Base-by-base conservation (phyloP, 208 protist species). In the Endotrypanum monterogeii region DNA sequence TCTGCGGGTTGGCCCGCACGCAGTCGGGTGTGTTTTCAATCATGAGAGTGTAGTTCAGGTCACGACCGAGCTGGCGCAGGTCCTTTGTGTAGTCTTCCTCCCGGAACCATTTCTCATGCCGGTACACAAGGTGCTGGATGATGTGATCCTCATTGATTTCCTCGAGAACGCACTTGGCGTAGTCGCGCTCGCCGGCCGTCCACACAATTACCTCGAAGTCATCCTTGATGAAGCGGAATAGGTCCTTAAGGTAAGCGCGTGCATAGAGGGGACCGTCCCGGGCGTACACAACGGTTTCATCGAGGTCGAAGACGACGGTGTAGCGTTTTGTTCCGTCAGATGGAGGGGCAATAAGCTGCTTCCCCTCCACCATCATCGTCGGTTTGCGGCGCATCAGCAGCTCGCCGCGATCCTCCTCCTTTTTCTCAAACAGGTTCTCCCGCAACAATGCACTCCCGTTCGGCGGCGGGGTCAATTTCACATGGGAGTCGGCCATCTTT, bases 261-360 rank as follows among this genome's bases (percentile, higher is more conserved):
- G 90, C 86, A 73, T 96, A 95, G 35, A 98, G 83, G 7, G 90
- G 92, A 35, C 94, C 94, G 35, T 96, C 88, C 20, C 94, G 86
- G 9, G 90, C 91, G 80, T 96, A 98, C n/a, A 98, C 89, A 12
- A 98, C 88, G 7, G 94, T 98, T 74, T 98, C 94, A 77, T 98
- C 94, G 6, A 98, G 80, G 73, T 98, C 94, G 51, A 98, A 86
- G 35, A 98, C 94, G 20, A 98, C 67, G 6, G 89, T 96, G 85
- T 96, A 97, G 63, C 83, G 83, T 66, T 86, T 85, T n/a, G 79
- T 68, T 3, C 52, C 63, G 23, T 72, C 66, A 16, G 60, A 65
- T 14, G 79, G 56, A 5, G 92, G 90, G 1, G 85, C 82, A 9
- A 96, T 75, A 52, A 96, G 85, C 65, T 80, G 81, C 50, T 90